Evolutionary conservation across 371 early-diverging fungal species (phyloP).

Genomic region (Catenaria anguillulae): DNA sequence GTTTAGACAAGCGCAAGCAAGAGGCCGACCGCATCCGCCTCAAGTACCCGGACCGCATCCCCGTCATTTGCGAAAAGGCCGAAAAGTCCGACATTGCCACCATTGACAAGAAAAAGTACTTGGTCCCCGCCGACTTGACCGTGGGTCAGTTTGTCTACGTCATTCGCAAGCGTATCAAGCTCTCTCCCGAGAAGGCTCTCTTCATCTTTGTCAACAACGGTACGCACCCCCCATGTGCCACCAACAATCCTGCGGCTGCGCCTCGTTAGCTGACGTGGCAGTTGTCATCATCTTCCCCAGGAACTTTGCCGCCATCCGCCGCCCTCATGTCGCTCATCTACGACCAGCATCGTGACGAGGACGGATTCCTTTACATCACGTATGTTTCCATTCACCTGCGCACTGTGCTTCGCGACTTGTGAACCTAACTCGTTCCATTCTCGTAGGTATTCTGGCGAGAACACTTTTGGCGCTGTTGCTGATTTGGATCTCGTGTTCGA

Average conservation of each 20-base stretch:
- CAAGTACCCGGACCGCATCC: constrained; percentile 95
- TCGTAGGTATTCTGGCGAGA: constrained; percentile 60
- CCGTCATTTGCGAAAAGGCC: constrained; percentile 89
- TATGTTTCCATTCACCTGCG: constrained; percentile 11
- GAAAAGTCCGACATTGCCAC: constrained; percentile 87
- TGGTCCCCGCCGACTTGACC: constrained; percentile 91
- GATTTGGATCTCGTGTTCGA: too few relatives aligned
- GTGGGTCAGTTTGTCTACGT: constrained; percentile 97
- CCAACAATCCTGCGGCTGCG: too few relatives aligned
- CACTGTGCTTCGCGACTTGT: too few relatives aligned
- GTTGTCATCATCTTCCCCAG: background rate
- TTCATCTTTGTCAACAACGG: constrained; percentile 91
- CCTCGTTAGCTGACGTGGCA: background rate
- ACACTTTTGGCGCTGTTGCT: constrained; percentile 61
- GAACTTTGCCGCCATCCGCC: constrained; percentile 14
- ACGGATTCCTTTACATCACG: constrained; percentile 87
- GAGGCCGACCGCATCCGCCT: constrained; percentile 90
- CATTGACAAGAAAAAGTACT: constrained; percentile 96
- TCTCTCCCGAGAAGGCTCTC: constrained; percentile 90
- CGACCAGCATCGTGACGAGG: constrained; percentile 88
- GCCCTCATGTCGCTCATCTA: constrained; percentile 78
- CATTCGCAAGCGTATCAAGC: constrained; percentile 80
- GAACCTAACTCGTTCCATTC: background rate
- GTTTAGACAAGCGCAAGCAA: constrained; percentile 71
- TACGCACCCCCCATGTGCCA: background rate